phyloP scores from a whole-genome alignment of 768 basidiomycete genomes.

The Candolleomyces efflorescens region DNA sequence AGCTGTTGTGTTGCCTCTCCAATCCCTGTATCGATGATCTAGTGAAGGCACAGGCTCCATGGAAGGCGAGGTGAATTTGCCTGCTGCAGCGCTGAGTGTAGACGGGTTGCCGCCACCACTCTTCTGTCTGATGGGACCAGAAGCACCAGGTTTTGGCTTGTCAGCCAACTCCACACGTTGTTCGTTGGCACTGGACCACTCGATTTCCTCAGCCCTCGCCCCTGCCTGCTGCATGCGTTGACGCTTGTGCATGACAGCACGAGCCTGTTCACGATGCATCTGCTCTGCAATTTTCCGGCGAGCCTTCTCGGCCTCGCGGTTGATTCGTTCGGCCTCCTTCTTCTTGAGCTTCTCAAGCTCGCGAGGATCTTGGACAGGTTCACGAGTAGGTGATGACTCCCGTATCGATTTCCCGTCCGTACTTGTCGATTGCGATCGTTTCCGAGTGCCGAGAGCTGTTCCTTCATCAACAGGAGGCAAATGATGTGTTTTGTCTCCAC shows the following conservation, averaged over 20 bases:
- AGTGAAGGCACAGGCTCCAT: slow-evolving; percentile 21
- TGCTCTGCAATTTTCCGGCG: slow-evolving; percentile 72
- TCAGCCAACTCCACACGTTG: slow-evolving; percentile 39
- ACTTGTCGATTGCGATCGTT: slow-evolving; percentile 75
- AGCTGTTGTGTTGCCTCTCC: slow-evolving; percentile 41
- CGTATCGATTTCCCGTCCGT: slow-evolving; percentile 66
- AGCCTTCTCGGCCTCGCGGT: slow-evolving; percentile 80
- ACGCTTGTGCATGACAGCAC: slow-evolving; percentile 90
- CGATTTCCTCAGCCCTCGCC: slow-evolving; percentile 46
- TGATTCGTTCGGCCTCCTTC: slow-evolving; percentile 76
- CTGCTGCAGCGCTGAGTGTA: slow-evolving; percentile 59
- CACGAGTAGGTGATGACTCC: slow-evolving; percentile 40
- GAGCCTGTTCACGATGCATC: slow-evolving; percentile 80
- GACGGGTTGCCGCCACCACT: slow-evolving; percentile 36
- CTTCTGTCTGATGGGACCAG: slow-evolving; percentile 59
- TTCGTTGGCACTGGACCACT: slow-evolving; percentile 54
- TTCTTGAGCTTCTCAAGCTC: slow-evolving; percentile 72
- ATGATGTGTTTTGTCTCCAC: slow-evolving; percentile 65
- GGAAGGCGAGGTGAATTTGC: slow-evolving; percentile 38
- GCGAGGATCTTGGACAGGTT: slow-evolving; percentile 33
- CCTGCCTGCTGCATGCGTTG: slow-evolving; percentile 61
- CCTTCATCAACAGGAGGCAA: slow-evolving; percentile 75
- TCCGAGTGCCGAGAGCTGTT: slow-evolving; percentile 61
- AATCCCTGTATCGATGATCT: slow-evolving; percentile 35
- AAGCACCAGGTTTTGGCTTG: slow-evolving; percentile 48